A percentile compares a stretch with the other conserved stretches of the same genome.
phyloP scores from a whole-genome alignment of 73 alveolate genomes.

The Paramecium primaurelia region DNA sequence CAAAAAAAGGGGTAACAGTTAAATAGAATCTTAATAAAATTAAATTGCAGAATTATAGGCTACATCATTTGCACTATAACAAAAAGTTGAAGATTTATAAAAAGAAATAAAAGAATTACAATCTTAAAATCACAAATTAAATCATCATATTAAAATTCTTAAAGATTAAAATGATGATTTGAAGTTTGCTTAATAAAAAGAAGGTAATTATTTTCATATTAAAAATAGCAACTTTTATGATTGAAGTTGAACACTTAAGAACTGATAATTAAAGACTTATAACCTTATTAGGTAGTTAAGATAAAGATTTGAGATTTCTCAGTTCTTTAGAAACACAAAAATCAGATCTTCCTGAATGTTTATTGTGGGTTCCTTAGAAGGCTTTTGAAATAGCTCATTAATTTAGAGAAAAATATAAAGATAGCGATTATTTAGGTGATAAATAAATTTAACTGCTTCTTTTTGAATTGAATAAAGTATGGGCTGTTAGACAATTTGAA shows the following conservation, averaged over 20 bases:
- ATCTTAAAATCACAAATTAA: neutral
- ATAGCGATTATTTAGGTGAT: neutral
- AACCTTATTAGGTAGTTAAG: neutral
- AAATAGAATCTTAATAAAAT: neutral
- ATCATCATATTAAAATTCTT: neutral
- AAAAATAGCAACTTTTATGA: neutral
- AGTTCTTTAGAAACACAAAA: neutral
- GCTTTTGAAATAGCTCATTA: slow-evolving; percentile 8
- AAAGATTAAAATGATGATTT: neutral
- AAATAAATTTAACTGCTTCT: neutral
- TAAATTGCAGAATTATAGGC: neutral
- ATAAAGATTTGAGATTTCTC: neutral
- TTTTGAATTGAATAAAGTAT: slow-evolving; percentile 9
- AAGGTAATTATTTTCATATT: neutral
- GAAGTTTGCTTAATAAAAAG: neutral
- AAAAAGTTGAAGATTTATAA: neutral
- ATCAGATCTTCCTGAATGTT: neutral
- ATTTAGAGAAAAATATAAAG: neutral
- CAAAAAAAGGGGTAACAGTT: neutral
- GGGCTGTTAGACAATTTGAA: neutral
- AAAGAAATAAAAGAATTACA: neutral
- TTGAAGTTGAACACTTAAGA: neutral
- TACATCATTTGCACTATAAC: neutral
- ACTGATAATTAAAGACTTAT: neutral
- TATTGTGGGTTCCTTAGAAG: neutral